Conservation (phyloP, 371 early-diverging fungal species). For the Mucor indicus region DNA sequence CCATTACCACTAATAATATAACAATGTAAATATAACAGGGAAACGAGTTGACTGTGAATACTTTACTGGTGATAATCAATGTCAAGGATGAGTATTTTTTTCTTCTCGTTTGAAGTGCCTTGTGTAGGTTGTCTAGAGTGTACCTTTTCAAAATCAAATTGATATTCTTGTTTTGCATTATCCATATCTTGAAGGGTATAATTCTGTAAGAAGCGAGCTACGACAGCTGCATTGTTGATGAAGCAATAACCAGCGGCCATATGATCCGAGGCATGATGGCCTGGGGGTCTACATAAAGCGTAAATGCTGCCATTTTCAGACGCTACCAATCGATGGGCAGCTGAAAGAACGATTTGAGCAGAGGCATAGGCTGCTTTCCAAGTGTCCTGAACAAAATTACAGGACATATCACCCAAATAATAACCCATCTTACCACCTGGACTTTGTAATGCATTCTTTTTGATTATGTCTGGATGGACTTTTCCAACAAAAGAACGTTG, state of each 20-base stretch:
- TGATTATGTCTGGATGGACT: conserved; percentile 23
- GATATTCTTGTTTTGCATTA: conserved; percentile 9
- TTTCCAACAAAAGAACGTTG: conserved; percentile 32
- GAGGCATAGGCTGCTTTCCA: conserved; percentile 65
- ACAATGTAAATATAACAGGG: neutral
- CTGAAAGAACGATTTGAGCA: conserved; percentile 65
- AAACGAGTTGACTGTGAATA: no score
- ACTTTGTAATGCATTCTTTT: conserved; percentile 22
- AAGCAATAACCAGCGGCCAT: conserved; percentile 59
- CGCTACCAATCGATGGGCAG: conserved; percentile 46
- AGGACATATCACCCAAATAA: conserved; percentile 59
- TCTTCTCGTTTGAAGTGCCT: conserved; percentile 18
- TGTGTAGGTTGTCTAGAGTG: conserved; percentile 8
- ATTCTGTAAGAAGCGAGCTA: conserved; percentile 54
- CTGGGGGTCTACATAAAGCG: conserved; percentile 70
- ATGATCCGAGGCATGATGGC: conserved; percentile 59
- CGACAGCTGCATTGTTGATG: conserved; percentile 61
- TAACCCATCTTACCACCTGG: conserved; percentile 30
- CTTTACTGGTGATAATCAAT: conserved; percentile 68
- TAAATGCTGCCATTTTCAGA: conserved; percentile 30
- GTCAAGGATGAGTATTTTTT: conserved; percentile 52
- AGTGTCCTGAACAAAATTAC: conserved; percentile 60
- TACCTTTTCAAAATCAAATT: conserved; percentile 1
- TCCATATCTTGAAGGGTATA: conserved; percentile 31
- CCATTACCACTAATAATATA: conserved; percentile 60